Evolutionary conservation across 1,284 basidiomycete species (phyloP), one percentile per base, ranked within the genome.

Genomic region (Sanghuangporus sanghuang): DNA sequence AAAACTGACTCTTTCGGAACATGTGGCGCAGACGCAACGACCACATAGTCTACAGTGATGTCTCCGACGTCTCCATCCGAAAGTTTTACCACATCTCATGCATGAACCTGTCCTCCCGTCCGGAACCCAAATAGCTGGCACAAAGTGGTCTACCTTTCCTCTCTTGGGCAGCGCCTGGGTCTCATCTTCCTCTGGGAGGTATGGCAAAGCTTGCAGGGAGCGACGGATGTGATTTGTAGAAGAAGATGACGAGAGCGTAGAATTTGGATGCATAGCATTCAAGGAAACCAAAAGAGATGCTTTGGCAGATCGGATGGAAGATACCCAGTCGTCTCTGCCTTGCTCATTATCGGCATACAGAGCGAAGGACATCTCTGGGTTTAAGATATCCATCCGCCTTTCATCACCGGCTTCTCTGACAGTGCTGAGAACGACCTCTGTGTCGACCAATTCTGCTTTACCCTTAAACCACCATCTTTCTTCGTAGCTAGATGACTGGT

Each of bases 1-100:
- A 61, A 21, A 12, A 68, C 81, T 69, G 66, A 92, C 93, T 77
- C 85, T 84, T 18, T 81, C 83, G n/a, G 92, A 94, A 76, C 95
- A 97, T 1, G 76, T 73, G 38, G 86, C 85, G 75, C 95, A 97
- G 4, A 96, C 88, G 69, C 95, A 92, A 59, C 89, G 76, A 0
- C 95, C 95, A 73, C 95, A 97, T 9, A 97, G 76, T 61, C 95
- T 78, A 74, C 95, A 97, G 72, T 97, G 95, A 73, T 97, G 95
- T 69, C 92, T 81, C 68, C 95, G 77, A 66, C 92, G 80, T 73
- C 91, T 83, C 80, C 94, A 87, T 5, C 90, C 89, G 74, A 97
- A 97, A 23, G 80, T 69, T 59, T 84, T 78, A 11, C 84, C 84
- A 71, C 95, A 97, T 12, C 90, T 81, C 90, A 93, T 93, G 73